These are phyloP conservation scores for Verticillium tricorpus DNA, from an alignment of 2,329 filamentous ascomycete species.

Conservation along the genomic window DNA sequence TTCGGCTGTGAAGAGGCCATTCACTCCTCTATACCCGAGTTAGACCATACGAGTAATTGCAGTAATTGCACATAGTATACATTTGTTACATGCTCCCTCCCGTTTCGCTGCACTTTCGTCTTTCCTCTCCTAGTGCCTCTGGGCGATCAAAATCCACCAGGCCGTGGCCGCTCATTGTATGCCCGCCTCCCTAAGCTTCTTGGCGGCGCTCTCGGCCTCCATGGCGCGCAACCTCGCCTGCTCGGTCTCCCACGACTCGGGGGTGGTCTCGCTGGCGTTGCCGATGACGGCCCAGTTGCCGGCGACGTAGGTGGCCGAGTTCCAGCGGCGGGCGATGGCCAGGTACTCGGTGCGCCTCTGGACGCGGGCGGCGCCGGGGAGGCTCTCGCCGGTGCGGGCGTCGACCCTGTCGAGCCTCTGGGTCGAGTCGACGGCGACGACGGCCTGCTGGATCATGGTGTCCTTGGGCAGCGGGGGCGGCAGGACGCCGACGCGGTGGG, in stretches of 20 bases:
- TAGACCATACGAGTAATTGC: not conserved
- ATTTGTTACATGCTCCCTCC: not conserved
- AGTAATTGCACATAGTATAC: not conserved
- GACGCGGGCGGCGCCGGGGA: constrained; percentile 43
- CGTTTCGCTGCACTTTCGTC: not conserved
- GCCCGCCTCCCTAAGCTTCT: constrained; percentile 22
- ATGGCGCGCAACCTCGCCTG: constrained; percentile 29
- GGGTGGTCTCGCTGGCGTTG: constrained; percentile 49
- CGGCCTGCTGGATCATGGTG: constrained; percentile 47
- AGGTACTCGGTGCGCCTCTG: constrained; percentile 60
- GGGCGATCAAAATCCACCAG: constrained; percentile 4
- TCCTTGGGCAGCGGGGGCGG: constrained; percentile 34
- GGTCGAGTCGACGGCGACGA: constrained; percentile 54
- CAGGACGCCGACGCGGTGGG: constrained; percentile 47
- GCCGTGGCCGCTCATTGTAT: constrained; percentile 17
- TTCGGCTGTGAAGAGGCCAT: constrained; percentile 5
- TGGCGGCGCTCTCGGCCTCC: constrained; percentile 14
- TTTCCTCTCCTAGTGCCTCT: constrained; percentile 9
- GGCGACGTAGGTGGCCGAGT: constrained; percentile 40
- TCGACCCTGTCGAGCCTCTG: constrained; percentile 47
- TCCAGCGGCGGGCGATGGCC: constrained; percentile 49
- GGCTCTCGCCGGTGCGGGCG: constrained; percentile 26
- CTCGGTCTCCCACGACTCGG: constrained; percentile 30
- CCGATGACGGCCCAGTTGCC: constrained; percentile 63
- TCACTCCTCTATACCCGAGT: not conserved